phyloP scores from a whole-genome alignment of 2,329 filamentous ascomycete genomes.

The Akanthomyces lecanii region DNA sequence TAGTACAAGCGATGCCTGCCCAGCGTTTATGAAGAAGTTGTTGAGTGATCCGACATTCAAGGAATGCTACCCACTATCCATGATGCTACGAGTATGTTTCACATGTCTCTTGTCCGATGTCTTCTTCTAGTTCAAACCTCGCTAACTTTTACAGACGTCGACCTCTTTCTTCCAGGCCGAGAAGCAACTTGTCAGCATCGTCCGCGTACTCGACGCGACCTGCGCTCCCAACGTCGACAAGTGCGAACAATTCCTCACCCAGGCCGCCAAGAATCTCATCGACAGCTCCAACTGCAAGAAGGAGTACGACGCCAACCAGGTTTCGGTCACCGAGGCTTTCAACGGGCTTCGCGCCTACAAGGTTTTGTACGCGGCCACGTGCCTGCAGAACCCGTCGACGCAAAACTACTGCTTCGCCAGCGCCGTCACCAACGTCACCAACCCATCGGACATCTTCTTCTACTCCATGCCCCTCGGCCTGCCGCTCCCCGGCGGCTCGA shows the following conservation, averaged over 20 bases:
- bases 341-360: constrained; percentile 72
- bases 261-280: constrained; percentile 63
- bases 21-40: constrained; percentile 64
- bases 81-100: constrained; percentile 68
- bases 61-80: constrained; percentile 75
- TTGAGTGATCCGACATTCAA: constrained; percentile 63
- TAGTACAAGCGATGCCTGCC: constrained; percentile 49
- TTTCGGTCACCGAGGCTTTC: constrained; percentile 69
- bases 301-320: constrained; percentile 66
- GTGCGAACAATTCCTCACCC: constrained; percentile 63
- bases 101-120: not conserved
- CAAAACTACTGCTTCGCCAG: constrained; percentile 77
- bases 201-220: constrained; percentile 71
- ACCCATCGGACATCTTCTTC: constrained; percentile 68
- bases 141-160: constrained; percentile 58
- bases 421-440: constrained; percentile 71
- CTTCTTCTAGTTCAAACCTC: not conserved
- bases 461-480: constrained; percentile 84
- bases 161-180: constrained; percentile 76
- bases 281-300: constrained; percentile 60
- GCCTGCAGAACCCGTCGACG: constrained; percentile 63
- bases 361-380: constrained; percentile 74
- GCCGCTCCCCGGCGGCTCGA: constrained; percentile 59
- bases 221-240: constrained; percentile 63
- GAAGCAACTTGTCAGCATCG: constrained; percentile 66